Evolutionary conservation across 2,329 filamentous ascomycete species (phyloP).

Genomic region (Cordyceps fumosorosea): DNA sequence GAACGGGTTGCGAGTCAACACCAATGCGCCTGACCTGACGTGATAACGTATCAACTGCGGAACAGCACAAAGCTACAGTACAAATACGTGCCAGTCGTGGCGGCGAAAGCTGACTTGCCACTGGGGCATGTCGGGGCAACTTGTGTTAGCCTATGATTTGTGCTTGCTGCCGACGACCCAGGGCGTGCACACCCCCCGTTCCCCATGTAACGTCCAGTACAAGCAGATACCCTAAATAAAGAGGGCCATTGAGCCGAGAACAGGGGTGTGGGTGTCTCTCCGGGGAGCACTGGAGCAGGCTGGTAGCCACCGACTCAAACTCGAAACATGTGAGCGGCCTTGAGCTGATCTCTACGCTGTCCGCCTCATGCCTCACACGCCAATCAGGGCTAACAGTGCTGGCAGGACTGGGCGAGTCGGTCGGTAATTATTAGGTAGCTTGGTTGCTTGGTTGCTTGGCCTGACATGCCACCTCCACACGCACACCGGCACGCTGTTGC

Average conservation of each 20-base stretch:
- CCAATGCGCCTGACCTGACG: neutral
- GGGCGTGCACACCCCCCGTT: neutral
- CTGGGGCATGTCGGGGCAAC: conserved; percentile 3
- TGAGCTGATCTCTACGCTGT: conserved; percentile 9
- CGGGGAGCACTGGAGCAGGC: neutral
- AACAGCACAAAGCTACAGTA: neutral
- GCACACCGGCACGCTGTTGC: neutral
- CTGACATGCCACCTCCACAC: conserved; percentile 8
- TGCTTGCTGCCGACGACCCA: conserved; percentile 7
- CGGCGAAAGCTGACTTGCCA: conserved; percentile 7
- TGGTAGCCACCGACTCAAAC: conserved; percentile 8
- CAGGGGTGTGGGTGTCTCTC: neutral
- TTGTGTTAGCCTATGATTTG: conserved; percentile 4
- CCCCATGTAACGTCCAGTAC: neutral
- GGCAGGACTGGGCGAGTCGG: too few relatives aligned
- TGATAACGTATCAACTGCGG: neutral
- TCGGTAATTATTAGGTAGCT: neutral
- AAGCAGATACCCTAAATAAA: conserved; percentile 2
- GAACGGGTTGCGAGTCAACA: neutral
- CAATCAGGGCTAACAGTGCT: neutral
- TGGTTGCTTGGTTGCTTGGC: neutral
- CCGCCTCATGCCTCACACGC: conserved; percentile 8
- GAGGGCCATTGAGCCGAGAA: neutral
- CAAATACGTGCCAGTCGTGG: neutral
- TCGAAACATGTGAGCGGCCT: conserved; percentile 12